Evolutionary conservation across 164 flowering plant species (phyloP).

Genomic region (Vitis vinifera): DNA sequence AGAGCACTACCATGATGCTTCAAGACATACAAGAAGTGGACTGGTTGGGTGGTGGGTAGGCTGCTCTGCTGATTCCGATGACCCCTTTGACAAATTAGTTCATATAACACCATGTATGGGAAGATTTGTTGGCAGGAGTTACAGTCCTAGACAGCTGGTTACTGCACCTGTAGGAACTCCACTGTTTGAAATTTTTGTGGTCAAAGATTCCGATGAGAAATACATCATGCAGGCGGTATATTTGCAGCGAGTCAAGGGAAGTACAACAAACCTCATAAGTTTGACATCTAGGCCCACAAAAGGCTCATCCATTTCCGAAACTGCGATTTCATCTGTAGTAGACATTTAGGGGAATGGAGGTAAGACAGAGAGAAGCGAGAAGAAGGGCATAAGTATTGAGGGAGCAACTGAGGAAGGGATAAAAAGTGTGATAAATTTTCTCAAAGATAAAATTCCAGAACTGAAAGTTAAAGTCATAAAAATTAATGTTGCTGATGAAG

Average conservation of each 20-base stretch:
- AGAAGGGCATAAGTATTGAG: no score
- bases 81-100: conserved; percentile 81
- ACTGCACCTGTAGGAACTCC: conserved; percentile 12
- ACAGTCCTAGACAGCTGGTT: conserved; percentile 16
- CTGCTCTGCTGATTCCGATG: conserved; percentile 69
- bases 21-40: conserved; percentile 78
- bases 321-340: conserved; percentile 32
- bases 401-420: no score
- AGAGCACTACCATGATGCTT: conserved; percentile 95
- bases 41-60: conserved; percentile 99
- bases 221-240: neutral
- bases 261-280: conserved; percentile 24
- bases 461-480: no score
- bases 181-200: conserved; percentile 58
- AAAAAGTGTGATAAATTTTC: no score
- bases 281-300: conserved; percentile 45
- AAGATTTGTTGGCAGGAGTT: conserved; percentile 81
- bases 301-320: conserved; percentile 31
- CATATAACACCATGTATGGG: conserved; percentile 85
- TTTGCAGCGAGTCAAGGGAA: conserved; percentile 59
- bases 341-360: no score
- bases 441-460: no score
- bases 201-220: no score
- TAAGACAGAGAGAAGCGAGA: no score
- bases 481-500: no score